These are phyloP conservation scores for Dendrobium officinale DNA, from an alignment of 106 monocot genomes.

Conservation along the genomic window DNA sequence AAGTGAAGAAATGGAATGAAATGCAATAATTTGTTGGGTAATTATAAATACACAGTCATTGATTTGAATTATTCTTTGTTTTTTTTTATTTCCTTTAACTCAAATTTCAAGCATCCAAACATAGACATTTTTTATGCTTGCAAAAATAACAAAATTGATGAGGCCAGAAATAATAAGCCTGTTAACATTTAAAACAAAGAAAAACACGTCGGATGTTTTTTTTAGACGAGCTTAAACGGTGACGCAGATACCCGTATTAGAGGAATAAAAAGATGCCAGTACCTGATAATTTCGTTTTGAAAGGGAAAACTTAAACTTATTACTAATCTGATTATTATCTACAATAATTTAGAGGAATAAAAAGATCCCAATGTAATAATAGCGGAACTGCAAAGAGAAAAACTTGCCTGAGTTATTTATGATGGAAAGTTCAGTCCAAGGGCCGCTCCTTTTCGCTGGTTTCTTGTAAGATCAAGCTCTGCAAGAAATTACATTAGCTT, in stretches of 20 bases:
- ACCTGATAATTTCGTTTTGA: neutral
- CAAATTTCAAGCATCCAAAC: neutral
- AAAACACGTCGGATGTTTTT: neutral
- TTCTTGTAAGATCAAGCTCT: neutral
- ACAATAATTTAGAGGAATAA: neutral
- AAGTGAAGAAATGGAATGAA: constrained; percentile 1
- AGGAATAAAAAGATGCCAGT: neutral
- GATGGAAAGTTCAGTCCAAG: neutral
- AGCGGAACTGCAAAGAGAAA: neutral
- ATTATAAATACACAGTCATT: neutral
- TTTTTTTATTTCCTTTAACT: neutral
- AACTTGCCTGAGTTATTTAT: neutral
- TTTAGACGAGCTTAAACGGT: neutral
- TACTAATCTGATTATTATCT: neutral
- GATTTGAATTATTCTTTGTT: neutral
- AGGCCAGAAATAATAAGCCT: neutral
- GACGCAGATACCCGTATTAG: neutral
- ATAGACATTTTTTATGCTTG: neutral
- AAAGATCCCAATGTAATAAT: neutral
- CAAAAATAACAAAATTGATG: neutral
- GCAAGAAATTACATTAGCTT: neutral
- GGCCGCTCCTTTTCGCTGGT: neutral
- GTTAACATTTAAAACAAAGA: neutral
- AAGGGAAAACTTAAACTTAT: neutral
- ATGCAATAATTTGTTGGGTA: neutral